Evolutionary conservation across 2,329 filamentous ascomycete genomes (phyloP).

Genomic region (Phialophora expanda): DNA sequence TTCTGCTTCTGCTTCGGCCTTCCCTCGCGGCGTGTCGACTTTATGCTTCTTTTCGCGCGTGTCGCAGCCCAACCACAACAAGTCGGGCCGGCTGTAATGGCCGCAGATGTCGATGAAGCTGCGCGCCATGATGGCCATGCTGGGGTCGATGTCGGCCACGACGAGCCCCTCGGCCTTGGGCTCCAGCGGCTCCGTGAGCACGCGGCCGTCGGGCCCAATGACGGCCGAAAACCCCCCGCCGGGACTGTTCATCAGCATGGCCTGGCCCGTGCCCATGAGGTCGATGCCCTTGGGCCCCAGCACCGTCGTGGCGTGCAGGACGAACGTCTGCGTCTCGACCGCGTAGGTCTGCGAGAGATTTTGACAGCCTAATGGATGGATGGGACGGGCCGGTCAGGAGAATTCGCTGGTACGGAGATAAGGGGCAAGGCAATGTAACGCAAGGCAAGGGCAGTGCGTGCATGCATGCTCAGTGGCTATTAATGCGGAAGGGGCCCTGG

Average conservation of each 20-base stretch:
- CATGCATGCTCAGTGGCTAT: too few relatives aligned
- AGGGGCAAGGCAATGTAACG: too few relatives aligned
- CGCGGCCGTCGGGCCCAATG: constrained; percentile 58
- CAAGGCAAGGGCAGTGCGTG: background rate
- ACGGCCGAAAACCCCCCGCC: constrained; percentile 56
- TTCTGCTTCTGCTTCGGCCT: background rate
- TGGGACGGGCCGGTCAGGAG: too few relatives aligned
- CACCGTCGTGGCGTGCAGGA: constrained; percentile 59
- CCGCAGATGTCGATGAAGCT: constrained; percentile 55
- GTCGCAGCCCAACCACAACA: constrained; percentile 55
- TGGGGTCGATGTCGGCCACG: constrained; percentile 56
- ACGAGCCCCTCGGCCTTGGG: constrained; percentile 54
- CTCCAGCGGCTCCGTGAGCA: constrained; percentile 48
- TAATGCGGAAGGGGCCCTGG: too few relatives aligned
- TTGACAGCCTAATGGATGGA: constrained; percentile 48
- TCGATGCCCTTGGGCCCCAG: constrained; percentile 54
- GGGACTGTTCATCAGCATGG: constrained; percentile 48
- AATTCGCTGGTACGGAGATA: too few relatives aligned
- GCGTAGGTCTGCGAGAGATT: constrained; percentile 61
- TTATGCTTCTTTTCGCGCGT: constrained; percentile 33
- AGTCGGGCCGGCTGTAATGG: constrained; percentile 59
- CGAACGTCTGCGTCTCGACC: constrained; percentile 61
- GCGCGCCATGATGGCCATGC: constrained; percentile 49
- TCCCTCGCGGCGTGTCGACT: constrained; percentile 17
- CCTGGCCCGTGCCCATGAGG: constrained; percentile 50